Evolutionary conservation across 2,329 filamentous ascomycete genomes (phyloP).

Genomic region (Pseudogymnoascus sp.): DNA sequence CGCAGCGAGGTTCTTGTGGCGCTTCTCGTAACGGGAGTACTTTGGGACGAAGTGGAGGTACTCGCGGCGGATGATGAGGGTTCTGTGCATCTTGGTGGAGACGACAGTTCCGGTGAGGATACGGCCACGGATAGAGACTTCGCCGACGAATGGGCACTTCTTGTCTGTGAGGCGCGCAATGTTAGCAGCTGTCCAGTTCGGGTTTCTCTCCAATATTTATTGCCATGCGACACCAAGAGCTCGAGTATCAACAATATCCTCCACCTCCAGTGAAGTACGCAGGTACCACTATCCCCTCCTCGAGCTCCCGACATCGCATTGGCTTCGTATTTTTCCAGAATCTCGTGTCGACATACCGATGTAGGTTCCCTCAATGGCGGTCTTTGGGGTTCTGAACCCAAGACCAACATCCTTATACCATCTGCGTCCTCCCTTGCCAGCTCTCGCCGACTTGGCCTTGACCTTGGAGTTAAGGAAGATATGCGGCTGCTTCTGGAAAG

Average conservation of each 20-base stretch:
- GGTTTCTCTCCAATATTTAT: background rate
- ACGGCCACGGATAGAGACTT: conserved; percentile 99
- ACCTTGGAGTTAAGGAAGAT: conserved; percentile 98
- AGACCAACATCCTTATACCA: conserved; percentile 99
- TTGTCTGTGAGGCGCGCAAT: conserved; percentile 59
- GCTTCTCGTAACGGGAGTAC: conserved; percentile 99
- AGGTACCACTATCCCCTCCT: background rate
- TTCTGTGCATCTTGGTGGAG: conserved; percentile 99
- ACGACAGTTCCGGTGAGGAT: conserved; percentile 98
- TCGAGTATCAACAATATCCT: background rate
- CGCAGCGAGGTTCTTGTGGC: conserved; percentile 99
- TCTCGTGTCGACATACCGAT: conserved; percentile 67
- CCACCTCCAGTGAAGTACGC: background rate
- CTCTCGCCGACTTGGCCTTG: conserved; percentile 74
- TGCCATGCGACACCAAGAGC: conserved; percentile 1
- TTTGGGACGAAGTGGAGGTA: conserved; percentile 99
- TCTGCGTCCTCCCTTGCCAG: conserved; percentile 88
- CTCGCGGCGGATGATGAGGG: conserved; percentile 97
- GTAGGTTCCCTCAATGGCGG: conserved; percentile 96
- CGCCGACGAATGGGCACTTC: conserved; percentile 99
- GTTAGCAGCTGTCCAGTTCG: conserved; percentile 18
- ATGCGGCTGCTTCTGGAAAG: conserved; percentile 99
- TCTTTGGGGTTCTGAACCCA: conserved; percentile 98
- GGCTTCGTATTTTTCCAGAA: background rate
- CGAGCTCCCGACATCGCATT: background rate